phyloP scores from a whole-genome alignment of 73 alveolate genomes.

The Paramecium sonneborni region DNA sequence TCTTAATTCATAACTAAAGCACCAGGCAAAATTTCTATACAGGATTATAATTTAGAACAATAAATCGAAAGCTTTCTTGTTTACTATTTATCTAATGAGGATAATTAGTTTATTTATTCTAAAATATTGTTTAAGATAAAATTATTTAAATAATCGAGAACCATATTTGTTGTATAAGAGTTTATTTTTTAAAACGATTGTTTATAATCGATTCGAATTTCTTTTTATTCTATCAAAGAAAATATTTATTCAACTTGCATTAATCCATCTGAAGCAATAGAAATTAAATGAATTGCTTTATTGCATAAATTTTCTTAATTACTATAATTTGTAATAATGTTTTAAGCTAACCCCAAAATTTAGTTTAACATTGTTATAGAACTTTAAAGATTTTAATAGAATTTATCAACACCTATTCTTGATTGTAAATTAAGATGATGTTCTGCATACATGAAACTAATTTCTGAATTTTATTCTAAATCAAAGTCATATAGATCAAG shows the following conservation, averaged over 20 bases:
- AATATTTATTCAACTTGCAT: not conserved
- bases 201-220: not conserved
- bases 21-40: not conserved
- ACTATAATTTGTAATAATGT: not conserved
- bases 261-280: not conserved
- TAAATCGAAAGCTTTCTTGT: not conserved
- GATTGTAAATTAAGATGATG: not conserved
- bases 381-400: not conserved
- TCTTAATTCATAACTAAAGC: conserved; percentile 40
- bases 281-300: too few species aligned
- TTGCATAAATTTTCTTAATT: not conserved
- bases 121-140: not conserved
- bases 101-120: not conserved
- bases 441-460: not conserved
- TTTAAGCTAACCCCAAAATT: not conserved
- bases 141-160: not conserved
- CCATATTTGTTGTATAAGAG: not conserved
- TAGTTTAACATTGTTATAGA: not conserved
- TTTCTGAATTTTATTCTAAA: not conserved
- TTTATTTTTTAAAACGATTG: not conserved
- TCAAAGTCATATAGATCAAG: not conserved
- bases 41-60: conserved; percentile 37
- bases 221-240: not conserved
- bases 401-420: not conserved
- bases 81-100: not conserved